A percentile compares a stretch with the other conserved stretches of the same genome.
Evolutionary conservation across 441 rosid species (phyloP).

Genomic region (Pelargonium fulgidum): DNA sequence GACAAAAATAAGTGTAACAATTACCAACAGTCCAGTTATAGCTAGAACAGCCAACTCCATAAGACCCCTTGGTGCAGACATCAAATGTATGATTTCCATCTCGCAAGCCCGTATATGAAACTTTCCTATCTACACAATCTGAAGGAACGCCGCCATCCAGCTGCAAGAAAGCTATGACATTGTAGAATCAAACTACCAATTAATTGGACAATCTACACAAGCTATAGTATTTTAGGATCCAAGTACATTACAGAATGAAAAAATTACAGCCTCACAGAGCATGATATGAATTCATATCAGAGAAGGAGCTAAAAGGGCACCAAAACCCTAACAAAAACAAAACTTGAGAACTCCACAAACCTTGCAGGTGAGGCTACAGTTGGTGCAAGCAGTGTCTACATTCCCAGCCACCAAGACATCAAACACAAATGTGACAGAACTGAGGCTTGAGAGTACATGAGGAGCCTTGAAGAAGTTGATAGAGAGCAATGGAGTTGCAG

Average conservation of each 20-base stretch:
- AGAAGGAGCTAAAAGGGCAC: too few species aligned
- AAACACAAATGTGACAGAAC: conserved; percentile 59
- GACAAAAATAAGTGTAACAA: neutral
- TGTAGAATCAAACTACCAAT: neutral
- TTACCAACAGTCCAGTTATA: conserved; percentile 85
- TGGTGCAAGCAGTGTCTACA: conserved; percentile 38
- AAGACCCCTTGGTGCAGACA: conserved; percentile 53
- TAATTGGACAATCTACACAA: neutral
- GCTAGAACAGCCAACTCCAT: conserved; percentile 46
- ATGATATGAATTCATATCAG: neutral
- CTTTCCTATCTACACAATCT: conserved; percentile 44
- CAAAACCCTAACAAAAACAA: too few species aligned
- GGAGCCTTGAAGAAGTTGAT: conserved; percentile 74
- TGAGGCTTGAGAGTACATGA: conserved; percentile 44
- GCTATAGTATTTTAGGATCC: too few species aligned
- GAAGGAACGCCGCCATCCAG: conserved; percentile 52
- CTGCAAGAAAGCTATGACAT: conserved; percentile 35
- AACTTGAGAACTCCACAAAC: conserved; percentile 24
- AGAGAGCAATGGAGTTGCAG: conserved; percentile 41
- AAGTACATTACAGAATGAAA: too few species aligned
- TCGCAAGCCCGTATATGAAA: conserved; percentile 42
- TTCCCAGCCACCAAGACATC: conserved; percentile 42
- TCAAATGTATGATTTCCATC: conserved; percentile 76
- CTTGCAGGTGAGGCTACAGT: conserved; percentile 59
- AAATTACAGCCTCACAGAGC: too few species aligned